These are phyloP conservation scores for Circinella minor DNA, from an alignment of 371 early-diverging fungal genomes.

Conservation along the genomic window DNA sequence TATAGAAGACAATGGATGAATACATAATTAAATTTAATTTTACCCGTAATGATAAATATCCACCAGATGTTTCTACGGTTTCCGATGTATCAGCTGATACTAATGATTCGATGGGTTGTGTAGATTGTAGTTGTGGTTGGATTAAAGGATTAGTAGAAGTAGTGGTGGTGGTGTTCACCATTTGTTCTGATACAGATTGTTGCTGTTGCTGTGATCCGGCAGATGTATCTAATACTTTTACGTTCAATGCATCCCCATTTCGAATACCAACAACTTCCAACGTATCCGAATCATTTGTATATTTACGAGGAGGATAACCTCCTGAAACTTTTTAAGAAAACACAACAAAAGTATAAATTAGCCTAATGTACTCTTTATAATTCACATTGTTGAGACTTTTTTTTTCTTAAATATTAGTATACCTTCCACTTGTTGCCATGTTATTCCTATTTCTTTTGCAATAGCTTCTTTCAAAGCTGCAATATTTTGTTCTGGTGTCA, in stretches of 20 bases:
- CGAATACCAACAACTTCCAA: slow-evolving; percentile 27
- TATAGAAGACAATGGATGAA: neutral
- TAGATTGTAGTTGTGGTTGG: slow-evolving; percentile 1
- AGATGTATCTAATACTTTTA: slow-evolving; percentile 22
- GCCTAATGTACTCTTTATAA: too few species aligned
- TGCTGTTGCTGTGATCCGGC: neutral
- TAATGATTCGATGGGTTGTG: slow-evolving; percentile 8
- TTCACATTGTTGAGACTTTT: too few species aligned
- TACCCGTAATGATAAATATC: slow-evolving; percentile 30
- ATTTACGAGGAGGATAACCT: slow-evolving; percentile 47
- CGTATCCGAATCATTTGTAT: slow-evolving; percentile 21
- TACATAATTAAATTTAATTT: neutral
- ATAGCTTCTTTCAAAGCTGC: slow-evolving; percentile 13
- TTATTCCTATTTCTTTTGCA: slow-evolving; percentile 7
- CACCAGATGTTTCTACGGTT: slow-evolving; percentile 21
- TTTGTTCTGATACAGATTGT: too few species aligned
- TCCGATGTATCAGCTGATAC: neutral
- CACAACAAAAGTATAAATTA: too few species aligned
- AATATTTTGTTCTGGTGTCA: slow-evolving; percentile 19
- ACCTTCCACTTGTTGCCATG: slow-evolving; percentile 21
- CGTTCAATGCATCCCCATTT: slow-evolving; percentile 44
- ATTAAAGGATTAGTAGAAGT: neutral
- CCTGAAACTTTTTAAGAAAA: slow-evolving; percentile 33
- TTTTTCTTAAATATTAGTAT: neutral
- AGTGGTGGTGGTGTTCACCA: neutral